Base-by-base conservation (phyloP, 371 early-diverging fungal genomes). In the Umbelopsis sp. region DNA sequence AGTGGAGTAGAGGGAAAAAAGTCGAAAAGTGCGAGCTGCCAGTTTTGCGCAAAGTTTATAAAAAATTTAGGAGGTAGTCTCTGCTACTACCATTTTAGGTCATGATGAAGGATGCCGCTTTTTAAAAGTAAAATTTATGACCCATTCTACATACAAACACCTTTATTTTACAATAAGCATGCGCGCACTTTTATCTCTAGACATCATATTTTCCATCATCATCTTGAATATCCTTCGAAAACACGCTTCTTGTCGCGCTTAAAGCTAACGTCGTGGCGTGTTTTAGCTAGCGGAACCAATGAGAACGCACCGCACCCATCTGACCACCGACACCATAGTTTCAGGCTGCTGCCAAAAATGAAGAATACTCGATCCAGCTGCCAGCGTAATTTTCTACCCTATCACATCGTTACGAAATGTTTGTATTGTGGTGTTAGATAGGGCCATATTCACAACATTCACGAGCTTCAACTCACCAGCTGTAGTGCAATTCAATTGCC, bases 241-340 rank as follows among this genome's bases (percentile, higher is more conserved):
- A 57, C 57, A 57, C 57, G 57, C 35, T 57, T 57, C 37, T 57
- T 57, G 57, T 57, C 57, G 57, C 57, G 57, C 57, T 57, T 57
- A 35, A 52, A 35, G 57, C 35, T 18, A 11, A 6, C 5, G 29
- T 18, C 3, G 22, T 18, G 29, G 57, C 57, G 35, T 35, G 29
- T 35, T 57, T 57, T 29, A 11, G 14, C 12, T 29, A 16, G 32
- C 35, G 57, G 57, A 18, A 57, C 57, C 57, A 57, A 57, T 57
- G 5, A 57, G 35, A 57, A 57, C 57, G 18, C 57, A 35, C 35
- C 29, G 35, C 14, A 57, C 5, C 57, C 57, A 4, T 57, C 57
- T 57, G 57, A 57, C 57, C 57, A 35, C 52, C 24, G 41, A 41
- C 51, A 25, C 12, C 11, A 16, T 57, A 29, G 57, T 57, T 57